Base-by-base conservation (phyloP, 306 rosid species). In the Glycine tomentella region DNA sequence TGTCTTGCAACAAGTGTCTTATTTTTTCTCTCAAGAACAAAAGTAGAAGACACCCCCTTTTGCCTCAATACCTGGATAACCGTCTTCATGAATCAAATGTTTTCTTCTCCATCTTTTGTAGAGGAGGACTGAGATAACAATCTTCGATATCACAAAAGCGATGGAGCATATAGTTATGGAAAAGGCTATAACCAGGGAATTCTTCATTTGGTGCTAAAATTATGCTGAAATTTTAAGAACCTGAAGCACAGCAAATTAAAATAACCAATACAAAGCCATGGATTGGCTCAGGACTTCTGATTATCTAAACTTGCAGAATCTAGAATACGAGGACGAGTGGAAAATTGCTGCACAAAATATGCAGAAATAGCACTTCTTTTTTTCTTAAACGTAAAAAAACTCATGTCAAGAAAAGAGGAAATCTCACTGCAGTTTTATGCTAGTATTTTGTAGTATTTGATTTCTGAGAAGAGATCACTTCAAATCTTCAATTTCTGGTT, bases 31-130 rank as follows among this genome's bases (percentile, higher is more conserved):
- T 74, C 68, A 77, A 51, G 46, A 61, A 45, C 13, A 42, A 17
- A 71, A 51, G 49, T 44, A 12, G 31, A 66, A 51, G 44, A 36
- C 44, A 49, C 2, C 1, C 44, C 9, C 34, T 40, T 72, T 31
- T 75, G n/a, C 9, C n/a, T 56, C 17, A 72, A 44, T 89, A 92
- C 97, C 63, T 57, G 63, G 5, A 84, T 79, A 69, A 38, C 89
- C 94, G 63, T 87, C 90, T 82, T 88, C 92, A 76, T 71, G 78
- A 36, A 90, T 81, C 77, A 75, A 15, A 14, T 88, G 91, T 84
- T 87, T 90, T 78, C 86, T 88, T 86, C 87, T 93, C 97, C 99
- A 95, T 83, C 97, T 85, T 84, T 80, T 90, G 81, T 92, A 95
- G 84, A 95, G 86, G 61, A 95, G 97, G 9, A 92, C 56, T 34